These are phyloP conservation scores for Asparagopsis taxiformis DNA, from an alignment of 31 red algal species.

Conservation along the genomic window DNA sequence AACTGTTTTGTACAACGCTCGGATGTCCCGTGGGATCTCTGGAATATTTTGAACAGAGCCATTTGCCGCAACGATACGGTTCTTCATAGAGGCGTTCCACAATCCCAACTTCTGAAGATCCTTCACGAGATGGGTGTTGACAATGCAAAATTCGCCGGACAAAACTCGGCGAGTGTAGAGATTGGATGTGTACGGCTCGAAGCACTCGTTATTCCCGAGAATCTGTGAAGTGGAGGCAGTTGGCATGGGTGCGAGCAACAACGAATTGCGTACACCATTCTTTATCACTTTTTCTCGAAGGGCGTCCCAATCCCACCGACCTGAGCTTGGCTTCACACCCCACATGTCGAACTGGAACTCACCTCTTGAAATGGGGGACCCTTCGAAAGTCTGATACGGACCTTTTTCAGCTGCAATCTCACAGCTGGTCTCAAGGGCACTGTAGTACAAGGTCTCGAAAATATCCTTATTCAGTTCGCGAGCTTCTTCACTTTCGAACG, in stretches of 20 bases:
- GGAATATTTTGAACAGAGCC: constrained; percentile 57
- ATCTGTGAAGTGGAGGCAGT: constrained; percentile 78
- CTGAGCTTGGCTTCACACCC: constrained; percentile 55
- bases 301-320: constrained; percentile 57
- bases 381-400: constrained; percentile 33
- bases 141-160: constrained; percentile 65
- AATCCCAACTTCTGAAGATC: constrained; percentile 66
- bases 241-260: constrained; percentile 73
- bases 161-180: constrained; percentile 67
- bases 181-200: constrained; percentile 78
- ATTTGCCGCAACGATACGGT: constrained; percentile 64
- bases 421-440: constrained; percentile 43
- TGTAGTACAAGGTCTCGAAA: constrained; percentile 76
- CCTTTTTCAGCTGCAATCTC: constrained; percentile 68
- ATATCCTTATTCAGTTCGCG: constrained; percentile 49
- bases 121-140: constrained; percentile 71
- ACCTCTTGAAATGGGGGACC: constrained; percentile 36
- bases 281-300: constrained; percentile 9
- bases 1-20: constrained; percentile 71
- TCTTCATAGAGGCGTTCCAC: constrained; percentile 63
- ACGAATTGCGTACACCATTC: constrained; percentile 67
- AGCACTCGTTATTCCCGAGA: constrained; percentile 81
- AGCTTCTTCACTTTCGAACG: constrained; percentile 81
- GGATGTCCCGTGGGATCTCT: constrained; percentile 52
- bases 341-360: constrained; percentile 77